These are phyloP conservation scores for Hylodesmum podocarpum DNA, from an alignment of 306 rosid genomes.

Conservation along the genomic window DNA sequence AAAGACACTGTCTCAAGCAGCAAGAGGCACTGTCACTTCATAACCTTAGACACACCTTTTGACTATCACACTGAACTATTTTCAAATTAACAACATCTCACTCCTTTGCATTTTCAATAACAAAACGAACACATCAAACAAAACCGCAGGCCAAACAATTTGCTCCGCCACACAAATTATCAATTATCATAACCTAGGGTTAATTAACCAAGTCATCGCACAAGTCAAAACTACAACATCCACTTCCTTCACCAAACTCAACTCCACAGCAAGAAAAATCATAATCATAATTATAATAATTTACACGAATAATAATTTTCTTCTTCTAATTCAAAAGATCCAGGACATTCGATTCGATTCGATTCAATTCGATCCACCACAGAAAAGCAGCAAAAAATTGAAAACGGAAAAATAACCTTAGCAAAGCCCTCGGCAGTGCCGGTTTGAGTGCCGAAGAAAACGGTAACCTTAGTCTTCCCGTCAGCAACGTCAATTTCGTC, in stretches of 20 bases:
- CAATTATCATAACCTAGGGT: background rate
- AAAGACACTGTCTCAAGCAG: background rate
- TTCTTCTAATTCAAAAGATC: background rate
- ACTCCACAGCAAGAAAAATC: background rate
- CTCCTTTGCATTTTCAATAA: background rate
- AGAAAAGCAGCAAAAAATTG: background rate
- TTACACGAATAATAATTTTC: background rate
- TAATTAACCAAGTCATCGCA: background rate
- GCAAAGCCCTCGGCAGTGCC: constrained; percentile 94
- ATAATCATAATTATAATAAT: background rate
- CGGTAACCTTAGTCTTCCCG: constrained; percentile 65
- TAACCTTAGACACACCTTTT: background rate
- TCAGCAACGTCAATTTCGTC: constrained; percentile 55
- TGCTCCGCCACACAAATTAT: background rate
- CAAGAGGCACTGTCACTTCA: background rate
- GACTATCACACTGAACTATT: background rate
- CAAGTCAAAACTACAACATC: background rate
- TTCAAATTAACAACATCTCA: background rate
- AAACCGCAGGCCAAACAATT: background rate
- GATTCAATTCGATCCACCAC: constrained; percentile 12
- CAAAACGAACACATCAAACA: background rate
- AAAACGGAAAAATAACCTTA: constrained; percentile 44
- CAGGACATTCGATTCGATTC: constrained; percentile 22
- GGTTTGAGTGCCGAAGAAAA: constrained; percentile 86
- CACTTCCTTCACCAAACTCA: constrained; percentile 12